Conservation (phyloP, 2,329 filamentous ascomycete genomes). For the Monosporascus ibericus region DNA sequence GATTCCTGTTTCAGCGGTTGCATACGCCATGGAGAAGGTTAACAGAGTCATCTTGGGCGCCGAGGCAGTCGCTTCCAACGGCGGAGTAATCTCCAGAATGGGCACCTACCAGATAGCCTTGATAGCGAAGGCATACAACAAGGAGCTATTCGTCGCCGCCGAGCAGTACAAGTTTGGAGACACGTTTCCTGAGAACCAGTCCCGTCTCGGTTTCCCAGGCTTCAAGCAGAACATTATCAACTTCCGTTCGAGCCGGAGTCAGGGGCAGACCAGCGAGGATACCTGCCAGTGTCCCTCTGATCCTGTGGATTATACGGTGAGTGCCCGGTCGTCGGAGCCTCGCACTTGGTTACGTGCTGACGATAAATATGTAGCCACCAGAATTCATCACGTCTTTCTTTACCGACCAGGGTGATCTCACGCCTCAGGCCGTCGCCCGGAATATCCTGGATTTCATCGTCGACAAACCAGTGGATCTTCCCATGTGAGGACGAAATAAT, state of each 20-base stretch:
- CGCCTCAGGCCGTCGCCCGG: conserved; percentile 22
- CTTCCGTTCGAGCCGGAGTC: conserved; percentile 14
- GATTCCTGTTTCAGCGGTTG: conserved; percentile 69
- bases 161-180: conserved; percentile 97
- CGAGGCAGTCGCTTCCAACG: conserved; percentile 91
- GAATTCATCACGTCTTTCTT: conserved; percentile 24
- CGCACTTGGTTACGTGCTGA: not conserved
- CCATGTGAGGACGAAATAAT: not conserved
- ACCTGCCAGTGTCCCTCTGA: conserved; percentile 5
- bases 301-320: conserved; percentile 23
- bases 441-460: conserved; percentile 23
- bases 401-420: conserved; percentile 24
- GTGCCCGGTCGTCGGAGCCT: not conserved
- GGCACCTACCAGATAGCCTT: conserved; percentile 82
- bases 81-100: conserved; percentile 83
- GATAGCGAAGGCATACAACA: conserved; percentile 60
- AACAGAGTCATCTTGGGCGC: conserved; percentile 62
- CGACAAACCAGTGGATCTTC: not conserved
- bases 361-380: conserved; percentile 13
- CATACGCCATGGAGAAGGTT: conserved; percentile 71
- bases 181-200: conserved; percentile 73
- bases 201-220: conserved; percentile 36
- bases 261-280: conserved; percentile 6
- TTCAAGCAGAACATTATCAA: conserved; percentile 32
- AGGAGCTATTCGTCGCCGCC: conserved; percentile 79